These are phyloP conservation scores for Rhododendron simsii DNA, from an alignment of 148 eudicot species.

Conservation along the genomic window DNA sequence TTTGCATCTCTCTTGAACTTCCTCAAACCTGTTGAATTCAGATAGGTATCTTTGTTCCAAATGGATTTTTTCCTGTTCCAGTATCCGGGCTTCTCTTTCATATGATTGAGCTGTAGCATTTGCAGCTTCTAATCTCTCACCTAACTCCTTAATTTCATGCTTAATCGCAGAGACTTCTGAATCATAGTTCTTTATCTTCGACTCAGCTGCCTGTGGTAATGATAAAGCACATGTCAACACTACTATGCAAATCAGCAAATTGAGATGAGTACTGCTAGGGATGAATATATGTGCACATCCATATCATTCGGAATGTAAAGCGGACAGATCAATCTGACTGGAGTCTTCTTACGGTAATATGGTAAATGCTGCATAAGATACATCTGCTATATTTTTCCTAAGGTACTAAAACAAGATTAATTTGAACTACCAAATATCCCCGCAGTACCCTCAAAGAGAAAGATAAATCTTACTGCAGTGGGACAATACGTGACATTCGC, in stretches of 20 bases:
- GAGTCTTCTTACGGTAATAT: background rate
- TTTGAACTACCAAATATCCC: background rate
- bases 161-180: conserved; percentile 45
- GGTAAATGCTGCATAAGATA: background rate
- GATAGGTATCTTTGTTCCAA: conserved; percentile 74
- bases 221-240: background rate
- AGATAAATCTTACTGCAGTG: background rate
- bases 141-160: conserved; percentile 49
- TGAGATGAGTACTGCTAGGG: background rate
- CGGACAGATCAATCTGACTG: background rate
- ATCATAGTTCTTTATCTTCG: conserved; percentile 62
- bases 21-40: conserved; percentile 71
- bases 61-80: conserved; percentile 76
- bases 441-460: background rate
- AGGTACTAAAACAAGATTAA: background rate
- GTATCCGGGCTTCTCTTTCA: conserved; percentile 73
- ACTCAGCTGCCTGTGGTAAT: conserved; percentile 63
- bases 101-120: conserved; percentile 58
- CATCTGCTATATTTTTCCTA: background rate
- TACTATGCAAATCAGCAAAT: background rate
- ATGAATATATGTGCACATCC: background rate
- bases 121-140: conserved; percentile 55
- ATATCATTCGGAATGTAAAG: background rate
- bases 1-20: conserved; percentile 75
- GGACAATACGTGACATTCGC: background rate